Conservation (phyloP, 108 stramenopile genomes). For the Cylindrotheca fusiformis region DNA sequence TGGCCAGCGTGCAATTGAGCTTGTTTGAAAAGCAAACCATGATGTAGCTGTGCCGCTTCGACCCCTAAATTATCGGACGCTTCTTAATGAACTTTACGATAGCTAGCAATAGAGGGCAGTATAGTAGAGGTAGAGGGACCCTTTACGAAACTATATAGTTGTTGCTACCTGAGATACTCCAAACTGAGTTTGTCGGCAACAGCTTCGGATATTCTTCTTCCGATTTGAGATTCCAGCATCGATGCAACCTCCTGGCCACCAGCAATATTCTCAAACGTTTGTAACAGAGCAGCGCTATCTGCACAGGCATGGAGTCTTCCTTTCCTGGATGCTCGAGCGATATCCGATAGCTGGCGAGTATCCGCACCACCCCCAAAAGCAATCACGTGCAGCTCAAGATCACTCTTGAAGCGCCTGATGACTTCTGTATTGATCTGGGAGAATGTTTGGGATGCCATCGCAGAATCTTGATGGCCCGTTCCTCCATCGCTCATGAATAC, state of each 20-base stretch:
- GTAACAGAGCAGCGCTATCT: conserved; percentile 37
- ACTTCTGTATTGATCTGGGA: conserved; percentile 28
- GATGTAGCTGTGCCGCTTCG: too few species aligned
- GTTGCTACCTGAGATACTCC: conserved; percentile 44
- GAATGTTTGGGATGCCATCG: conserved; percentile 38
- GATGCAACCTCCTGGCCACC: conserved; percentile 38
- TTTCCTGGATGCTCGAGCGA: conserved; percentile 36
- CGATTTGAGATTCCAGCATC: conserved; percentile 50
- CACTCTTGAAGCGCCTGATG: conserved; percentile 10
- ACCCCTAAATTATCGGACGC: too few species aligned
- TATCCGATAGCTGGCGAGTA: conserved; percentile 36
- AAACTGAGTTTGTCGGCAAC: conserved; percentile 48
- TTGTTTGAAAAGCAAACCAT: too few species aligned
- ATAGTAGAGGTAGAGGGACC: too few species aligned
- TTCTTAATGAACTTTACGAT: too few species aligned
- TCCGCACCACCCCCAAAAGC: conserved; percentile 42
- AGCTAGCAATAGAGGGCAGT: too few species aligned
- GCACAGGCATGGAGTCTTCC: conserved; percentile 47
- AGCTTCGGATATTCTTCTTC: conserved; percentile 54
- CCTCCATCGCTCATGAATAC: conserved; percentile 71
- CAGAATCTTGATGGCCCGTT: conserved; percentile 33
- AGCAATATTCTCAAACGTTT: conserved; percentile 51
- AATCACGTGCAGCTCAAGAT: conserved; percentile 65
- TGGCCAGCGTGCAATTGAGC: too few species aligned
- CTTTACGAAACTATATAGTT: not conserved